Evolutionary conservation across 805 yeast genomes (phyloP).

Genomic region (Diddensiella transvaalensis): DNA sequence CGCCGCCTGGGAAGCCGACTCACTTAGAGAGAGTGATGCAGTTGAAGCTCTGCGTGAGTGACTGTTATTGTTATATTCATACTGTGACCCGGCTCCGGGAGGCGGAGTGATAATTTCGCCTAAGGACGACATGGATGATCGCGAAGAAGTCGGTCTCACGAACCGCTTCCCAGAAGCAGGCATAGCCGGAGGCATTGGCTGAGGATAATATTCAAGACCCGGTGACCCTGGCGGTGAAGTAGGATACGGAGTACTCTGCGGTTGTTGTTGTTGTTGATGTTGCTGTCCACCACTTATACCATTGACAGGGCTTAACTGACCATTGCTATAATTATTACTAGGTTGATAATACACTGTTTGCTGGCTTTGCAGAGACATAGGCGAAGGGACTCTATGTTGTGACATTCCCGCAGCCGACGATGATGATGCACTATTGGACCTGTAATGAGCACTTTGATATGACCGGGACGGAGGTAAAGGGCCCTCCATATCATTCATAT

Average conservation of each 20-base stretch:
- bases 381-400: constrained; percentile 3
- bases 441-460: constrained; percentile 1
- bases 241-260: background rate
- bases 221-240: background rate
- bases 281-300: background rate
- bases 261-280: background rate
- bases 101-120: background rate
- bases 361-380: constrained; percentile 3
- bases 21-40: constrained; percentile 18
- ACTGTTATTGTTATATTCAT: constrained; percentile 1
- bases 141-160: constrained; percentile 7
- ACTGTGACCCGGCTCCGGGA: background rate
- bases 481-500: constrained; percentile 2
- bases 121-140: constrained; percentile 8
- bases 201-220: constrained; percentile 1
- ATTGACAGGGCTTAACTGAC: background rate
- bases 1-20: constrained; percentile 19
- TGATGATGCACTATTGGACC: constrained; percentile 1
- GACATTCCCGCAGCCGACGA: background rate
- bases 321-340: background rate
- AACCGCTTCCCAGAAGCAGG: constrained; percentile 3
- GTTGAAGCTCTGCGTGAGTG: constrained; percentile 14
- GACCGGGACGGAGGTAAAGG: constrained; percentile 1
- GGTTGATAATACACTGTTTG: constrained; percentile 4
- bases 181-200: constrained; percentile 3